Evolutionary conservation across 2,329 filamentous ascomycete species (phyloP).

Genomic region (Thyridium curvatum): DNA sequence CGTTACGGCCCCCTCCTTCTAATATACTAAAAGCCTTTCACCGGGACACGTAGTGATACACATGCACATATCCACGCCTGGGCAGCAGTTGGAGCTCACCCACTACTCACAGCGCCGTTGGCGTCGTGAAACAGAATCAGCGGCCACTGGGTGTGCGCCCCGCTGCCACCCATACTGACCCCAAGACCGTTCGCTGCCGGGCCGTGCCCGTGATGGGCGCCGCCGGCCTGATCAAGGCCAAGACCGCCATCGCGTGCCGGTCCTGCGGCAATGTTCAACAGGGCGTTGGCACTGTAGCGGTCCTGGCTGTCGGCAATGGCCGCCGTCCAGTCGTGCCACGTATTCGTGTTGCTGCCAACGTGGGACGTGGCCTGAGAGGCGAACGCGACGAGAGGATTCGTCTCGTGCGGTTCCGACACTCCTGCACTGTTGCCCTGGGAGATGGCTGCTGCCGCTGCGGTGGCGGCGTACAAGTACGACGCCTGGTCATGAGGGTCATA

Average conservation of each 20-base stretch:
- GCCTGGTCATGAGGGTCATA: neutral
- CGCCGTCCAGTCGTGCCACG: slow-evolving; percentile 50
- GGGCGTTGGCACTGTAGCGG: slow-evolving; percentile 40
- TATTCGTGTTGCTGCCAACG: slow-evolving; percentile 26
- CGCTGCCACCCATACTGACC: no score
- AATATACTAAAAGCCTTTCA: no score
- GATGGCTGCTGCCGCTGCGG: slow-evolving; percentile 2
- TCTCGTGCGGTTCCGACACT: slow-evolving; percentile 7
- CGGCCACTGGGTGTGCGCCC: no score
- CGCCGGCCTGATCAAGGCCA: neutral
- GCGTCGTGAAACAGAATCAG: no score
- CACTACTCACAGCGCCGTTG: no score
- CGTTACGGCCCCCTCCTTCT: no score
- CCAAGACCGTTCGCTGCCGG: no score
- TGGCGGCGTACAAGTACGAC: slow-evolving; percentile 4
- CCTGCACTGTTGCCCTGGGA: slow-evolving; percentile 10
- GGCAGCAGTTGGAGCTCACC: no score
- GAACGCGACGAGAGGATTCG: slow-evolving; percentile 32
- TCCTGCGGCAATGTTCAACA: slow-evolving; percentile 38
- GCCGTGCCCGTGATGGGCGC: no score
- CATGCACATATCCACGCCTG: no score
- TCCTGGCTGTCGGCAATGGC: slow-evolving; percentile 44
- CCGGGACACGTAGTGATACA: no score
- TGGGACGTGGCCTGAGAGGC: slow-evolving; percentile 30
- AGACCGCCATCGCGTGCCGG: slow-evolving; percentile 9